Evolutionary conservation across 345 rosid genomes (phyloP).

Genomic region (Citrus cavaleriei): DNA sequence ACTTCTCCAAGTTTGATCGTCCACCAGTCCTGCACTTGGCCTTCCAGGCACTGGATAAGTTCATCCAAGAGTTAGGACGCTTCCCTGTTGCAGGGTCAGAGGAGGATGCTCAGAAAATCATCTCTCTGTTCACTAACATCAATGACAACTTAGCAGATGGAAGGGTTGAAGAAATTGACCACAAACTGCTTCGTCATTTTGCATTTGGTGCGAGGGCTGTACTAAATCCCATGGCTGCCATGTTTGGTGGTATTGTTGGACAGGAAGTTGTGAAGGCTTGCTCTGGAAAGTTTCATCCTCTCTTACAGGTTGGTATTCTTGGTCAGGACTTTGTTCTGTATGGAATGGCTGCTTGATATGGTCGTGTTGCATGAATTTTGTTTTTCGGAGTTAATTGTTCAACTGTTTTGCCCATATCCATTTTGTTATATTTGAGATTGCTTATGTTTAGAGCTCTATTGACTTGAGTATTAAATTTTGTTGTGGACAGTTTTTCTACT

Average conservation of each 20-base stretch:
- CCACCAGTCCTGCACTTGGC: slow-evolving; percentile 65
- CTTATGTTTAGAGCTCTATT: slow-evolving; percentile 9
- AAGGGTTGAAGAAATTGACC: slow-evolving; percentile 58
- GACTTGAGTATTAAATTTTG: background rate
- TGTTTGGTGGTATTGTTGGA: slow-evolving; percentile 92
- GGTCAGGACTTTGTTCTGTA: background rate
- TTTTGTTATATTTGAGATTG: background rate
- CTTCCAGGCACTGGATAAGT: slow-evolving; percentile 68
- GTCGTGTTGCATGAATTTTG: background rate
- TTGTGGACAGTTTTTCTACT: slow-evolving; percentile 71
- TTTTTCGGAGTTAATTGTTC: background rate
- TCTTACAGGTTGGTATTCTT: slow-evolving; percentile 54
- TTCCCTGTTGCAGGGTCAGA: slow-evolving; percentile 79
- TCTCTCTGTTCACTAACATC: slow-evolving; percentile 39
- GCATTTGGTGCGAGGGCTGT: slow-evolving; percentile 91
- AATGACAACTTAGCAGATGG: slow-evolving; percentile 64
- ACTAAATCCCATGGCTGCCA: slow-evolving; percentile 92
- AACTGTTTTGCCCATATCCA: background rate
- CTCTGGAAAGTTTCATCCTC: slow-evolving; percentile 92
- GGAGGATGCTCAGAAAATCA: slow-evolving; percentile 76
- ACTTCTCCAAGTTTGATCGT: slow-evolving; percentile 72
- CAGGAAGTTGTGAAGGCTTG: slow-evolving; percentile 93
- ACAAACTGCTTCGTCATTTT: slow-evolving; percentile 59
- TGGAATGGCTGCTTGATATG: background rate
- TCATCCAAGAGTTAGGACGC: slow-evolving; percentile 40